These are phyloP conservation scores for Acer yangbiense DNA, from an alignment of 345 rosid genomes.

Conservation along the genomic window DNA sequence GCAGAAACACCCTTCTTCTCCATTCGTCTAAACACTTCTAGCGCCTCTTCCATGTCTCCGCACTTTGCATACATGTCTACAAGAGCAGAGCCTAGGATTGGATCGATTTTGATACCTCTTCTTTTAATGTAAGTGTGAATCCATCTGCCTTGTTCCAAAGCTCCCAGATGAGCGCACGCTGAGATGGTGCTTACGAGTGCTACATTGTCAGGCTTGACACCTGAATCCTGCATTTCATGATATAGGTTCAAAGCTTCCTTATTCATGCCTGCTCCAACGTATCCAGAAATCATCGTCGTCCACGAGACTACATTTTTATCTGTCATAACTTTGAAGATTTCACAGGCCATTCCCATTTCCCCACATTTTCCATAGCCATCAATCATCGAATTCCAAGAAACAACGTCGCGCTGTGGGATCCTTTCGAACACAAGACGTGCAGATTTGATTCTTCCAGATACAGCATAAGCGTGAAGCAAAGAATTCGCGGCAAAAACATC, in stretches of 20 bases:
- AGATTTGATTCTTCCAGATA: conserved; percentile 33
- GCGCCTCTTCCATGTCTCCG: conserved; percentile 63
- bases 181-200: conserved; percentile 52
- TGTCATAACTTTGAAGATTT: conserved; percentile 46
- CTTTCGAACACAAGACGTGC: conserved; percentile 50
- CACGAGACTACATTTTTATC: conserved; percentile 55
- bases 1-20: conserved; percentile 43
- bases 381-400: conserved; percentile 80
- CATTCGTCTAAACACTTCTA: conserved; percentile 38
- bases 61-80: conserved; percentile 78
- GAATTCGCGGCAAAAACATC: conserved; percentile 56
- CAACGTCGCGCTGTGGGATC: conserved; percentile 42
- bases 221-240: conserved; percentile 62
- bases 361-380: conserved; percentile 54
- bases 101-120: conserved; percentile 33
- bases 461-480: conserved; percentile 57
- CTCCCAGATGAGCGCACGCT: conserved; percentile 77
- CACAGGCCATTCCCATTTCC: conserved; percentile 38
- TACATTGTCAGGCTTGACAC: conserved; percentile 58
- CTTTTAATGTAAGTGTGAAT: conserved; percentile 53
- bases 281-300: conserved; percentile 76
- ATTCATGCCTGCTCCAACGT: conserved; percentile 53
- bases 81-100: conserved; percentile 54
- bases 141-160: conserved; percentile 81
- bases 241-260: conserved; percentile 65